phyloP scores from a whole-genome alignment of 108 stramenopile species.

The Skeletonema potamos region DNA sequence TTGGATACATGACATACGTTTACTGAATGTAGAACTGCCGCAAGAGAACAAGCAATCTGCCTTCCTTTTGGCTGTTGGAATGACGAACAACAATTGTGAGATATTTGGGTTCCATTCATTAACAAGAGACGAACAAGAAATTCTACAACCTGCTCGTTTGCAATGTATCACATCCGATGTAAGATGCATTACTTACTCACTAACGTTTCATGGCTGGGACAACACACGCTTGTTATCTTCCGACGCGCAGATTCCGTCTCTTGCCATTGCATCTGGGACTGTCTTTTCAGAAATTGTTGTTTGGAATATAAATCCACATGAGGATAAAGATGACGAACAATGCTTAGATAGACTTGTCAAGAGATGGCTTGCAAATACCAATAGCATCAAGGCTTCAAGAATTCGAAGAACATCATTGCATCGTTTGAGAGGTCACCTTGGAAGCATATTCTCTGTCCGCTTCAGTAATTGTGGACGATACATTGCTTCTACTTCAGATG shows the following conservation, averaged over 20 bases:
- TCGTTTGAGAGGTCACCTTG: slow-evolving; percentile 62
- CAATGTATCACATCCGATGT: slow-evolving; percentile 40
- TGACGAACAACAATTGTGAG: slow-evolving; percentile 53
- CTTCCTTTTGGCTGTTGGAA: slow-evolving; percentile 53
- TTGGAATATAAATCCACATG: slow-evolving; percentile 27
- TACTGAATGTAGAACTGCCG: slow-evolving; percentile 12
- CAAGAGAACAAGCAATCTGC: slow-evolving; percentile 2
- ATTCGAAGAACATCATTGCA: slow-evolving; percentile 6
- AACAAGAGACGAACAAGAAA: background rate
- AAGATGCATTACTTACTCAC: slow-evolving; percentile 58
- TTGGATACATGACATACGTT: slow-evolving; percentile 66
- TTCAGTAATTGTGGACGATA: slow-evolving; percentile 35
- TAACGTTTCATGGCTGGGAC: slow-evolving; percentile 28
- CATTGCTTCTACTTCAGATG: slow-evolving; percentile 73
- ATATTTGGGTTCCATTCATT: slow-evolving; percentile 43
- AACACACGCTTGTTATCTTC: background rate
- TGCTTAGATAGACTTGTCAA: slow-evolving; percentile 21
- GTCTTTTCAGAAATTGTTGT: slow-evolving; percentile 60
- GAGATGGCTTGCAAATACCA: slow-evolving; percentile 12
- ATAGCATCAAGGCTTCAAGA: background rate
- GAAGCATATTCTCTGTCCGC: slow-evolving; percentile 58
- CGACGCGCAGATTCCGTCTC: slow-evolving; percentile 7
- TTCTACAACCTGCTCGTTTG: slow-evolving; percentile 2
- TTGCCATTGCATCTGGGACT: slow-evolving; percentile 53
- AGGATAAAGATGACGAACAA: background rate